phyloP scores from a whole-genome alignment of 192 early-diverging fungal species.

The Entomortierella lignicola region DNA sequence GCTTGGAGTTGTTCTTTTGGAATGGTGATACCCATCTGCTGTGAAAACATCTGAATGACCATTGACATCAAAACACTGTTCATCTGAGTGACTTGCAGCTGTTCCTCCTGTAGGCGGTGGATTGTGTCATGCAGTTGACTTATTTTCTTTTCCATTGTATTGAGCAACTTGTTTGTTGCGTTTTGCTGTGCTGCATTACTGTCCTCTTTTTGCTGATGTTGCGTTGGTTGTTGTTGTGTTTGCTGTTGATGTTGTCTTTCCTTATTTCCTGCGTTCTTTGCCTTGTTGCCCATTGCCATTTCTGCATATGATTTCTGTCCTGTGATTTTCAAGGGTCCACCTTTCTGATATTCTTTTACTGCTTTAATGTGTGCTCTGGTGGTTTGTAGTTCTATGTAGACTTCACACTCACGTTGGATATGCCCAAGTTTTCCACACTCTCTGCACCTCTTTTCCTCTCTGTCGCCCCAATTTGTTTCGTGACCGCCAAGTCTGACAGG shows the following conservation, averaged over 20 bases:
- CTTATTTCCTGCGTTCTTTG: neutral
- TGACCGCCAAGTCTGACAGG: neutral
- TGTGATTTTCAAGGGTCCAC: neutral
- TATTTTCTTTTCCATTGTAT: neutral
- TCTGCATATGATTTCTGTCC: neutral
- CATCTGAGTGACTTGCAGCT: neutral
- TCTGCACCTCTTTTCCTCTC: slow-evolving; percentile 8
- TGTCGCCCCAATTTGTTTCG: neutral
- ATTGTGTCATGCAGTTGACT: neutral
- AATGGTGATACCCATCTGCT: neutral
- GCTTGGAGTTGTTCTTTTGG: neutral
- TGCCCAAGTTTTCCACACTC: neutral
- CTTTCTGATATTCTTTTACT: slow-evolving; percentile 12
- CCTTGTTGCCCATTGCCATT: neutral
- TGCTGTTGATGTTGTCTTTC: neutral
- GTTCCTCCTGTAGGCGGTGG: neutral
- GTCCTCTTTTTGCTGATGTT: slow-evolving; percentile 1
- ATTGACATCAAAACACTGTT: neutral
- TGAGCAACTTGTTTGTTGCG: neutral
- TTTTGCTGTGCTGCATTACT: neutral
- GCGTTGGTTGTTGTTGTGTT: neutral
- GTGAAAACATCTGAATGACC: neutral
- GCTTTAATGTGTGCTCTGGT: slow-evolving; percentile 11
- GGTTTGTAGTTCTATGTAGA: neutral
- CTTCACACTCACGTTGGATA: neutral